Evolutionary conservation across 345 rosid species (phyloP).

Genomic region (Citrus inodora): DNA sequence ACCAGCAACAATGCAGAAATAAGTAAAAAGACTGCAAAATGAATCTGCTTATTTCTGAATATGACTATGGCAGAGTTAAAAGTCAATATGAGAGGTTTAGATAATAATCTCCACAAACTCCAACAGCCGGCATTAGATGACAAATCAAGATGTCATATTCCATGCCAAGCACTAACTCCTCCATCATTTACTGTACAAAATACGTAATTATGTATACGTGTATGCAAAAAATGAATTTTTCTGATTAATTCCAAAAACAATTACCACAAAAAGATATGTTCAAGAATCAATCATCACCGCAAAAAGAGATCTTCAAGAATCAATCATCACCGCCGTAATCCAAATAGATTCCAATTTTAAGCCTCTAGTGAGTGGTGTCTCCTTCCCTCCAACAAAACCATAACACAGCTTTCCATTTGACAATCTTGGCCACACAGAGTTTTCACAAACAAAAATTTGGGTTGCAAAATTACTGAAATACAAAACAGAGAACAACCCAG

Average conservation of each 20-base stretch:
- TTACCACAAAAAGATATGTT: constrained; percentile 20
- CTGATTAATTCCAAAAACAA: not conserved
- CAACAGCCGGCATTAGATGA: constrained; percentile 20
- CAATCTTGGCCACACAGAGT: constrained; percentile 13
- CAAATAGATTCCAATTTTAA: constrained; percentile 10
- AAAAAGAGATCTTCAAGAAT: not conserved
- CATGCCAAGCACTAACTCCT: constrained; percentile 14
- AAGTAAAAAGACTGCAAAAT: not conserved
- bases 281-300: not conserved
- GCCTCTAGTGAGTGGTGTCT: constrained; percentile 9
- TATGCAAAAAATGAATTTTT: not conserved
- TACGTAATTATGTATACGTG: not conserved
- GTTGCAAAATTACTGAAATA: not conserved
- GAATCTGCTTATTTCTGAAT: not conserved
- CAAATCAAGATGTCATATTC: constrained; percentile 24
- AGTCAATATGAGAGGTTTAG: not conserved
- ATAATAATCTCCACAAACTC: constrained; percentile 15
- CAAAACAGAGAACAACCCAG: constrained; percentile 23
- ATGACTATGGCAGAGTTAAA: not conserved
- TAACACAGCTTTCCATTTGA: constrained; percentile 12
- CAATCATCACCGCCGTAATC: not conserved
- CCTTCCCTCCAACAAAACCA: constrained; percentile 14
- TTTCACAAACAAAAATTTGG: not conserved
- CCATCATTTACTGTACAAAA: not conserved
- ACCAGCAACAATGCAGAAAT: not conserved